Evolutionary conservation across 306 rosid species (phyloP).

Genomic region (Prunus kanzakura): DNA sequence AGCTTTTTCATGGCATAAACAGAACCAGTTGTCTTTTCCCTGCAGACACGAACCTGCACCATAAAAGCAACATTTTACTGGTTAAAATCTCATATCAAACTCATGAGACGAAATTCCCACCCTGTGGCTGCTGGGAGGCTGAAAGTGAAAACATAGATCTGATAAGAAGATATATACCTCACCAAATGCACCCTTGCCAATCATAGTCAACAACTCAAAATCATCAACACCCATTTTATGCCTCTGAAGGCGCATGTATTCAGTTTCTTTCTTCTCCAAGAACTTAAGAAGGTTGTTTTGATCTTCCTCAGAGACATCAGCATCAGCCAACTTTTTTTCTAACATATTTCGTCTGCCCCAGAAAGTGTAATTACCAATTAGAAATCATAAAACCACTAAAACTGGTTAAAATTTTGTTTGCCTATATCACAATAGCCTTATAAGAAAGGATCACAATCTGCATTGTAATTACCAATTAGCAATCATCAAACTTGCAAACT

Average conservation of each 20-base stretch:
- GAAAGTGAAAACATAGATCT: background rate
- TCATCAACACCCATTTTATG: constrained; percentile 96
- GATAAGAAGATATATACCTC: constrained; percentile 54
- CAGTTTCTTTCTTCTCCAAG: constrained; percentile 97
- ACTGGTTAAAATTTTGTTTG: background rate
- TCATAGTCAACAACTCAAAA: constrained; percentile 93
- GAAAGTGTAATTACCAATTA: constrained; percentile 6
- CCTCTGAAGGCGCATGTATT: constrained; percentile 98
- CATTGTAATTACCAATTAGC: background rate
- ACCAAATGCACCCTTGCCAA: constrained; percentile 98
- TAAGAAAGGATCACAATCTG: background rate
- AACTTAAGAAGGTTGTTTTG: constrained; percentile 87
- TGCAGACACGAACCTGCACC: constrained; percentile 88
- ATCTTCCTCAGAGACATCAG: constrained; percentile 98
- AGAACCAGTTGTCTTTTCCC: constrained; percentile 76
- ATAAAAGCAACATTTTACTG: constrained; percentile 34
- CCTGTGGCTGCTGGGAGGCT: background rate
- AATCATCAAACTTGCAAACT: no score
- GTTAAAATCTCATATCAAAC: background rate
- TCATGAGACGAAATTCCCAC: background rate
- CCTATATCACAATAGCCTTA: background rate
- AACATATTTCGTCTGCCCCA: constrained; percentile 64
- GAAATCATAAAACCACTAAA: background rate
- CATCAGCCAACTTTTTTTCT: constrained; percentile 97
- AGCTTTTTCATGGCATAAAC: constrained; percentile 99